Conservation (phyloP, 78 protist genomes). For the Guillardia theta region DNA sequence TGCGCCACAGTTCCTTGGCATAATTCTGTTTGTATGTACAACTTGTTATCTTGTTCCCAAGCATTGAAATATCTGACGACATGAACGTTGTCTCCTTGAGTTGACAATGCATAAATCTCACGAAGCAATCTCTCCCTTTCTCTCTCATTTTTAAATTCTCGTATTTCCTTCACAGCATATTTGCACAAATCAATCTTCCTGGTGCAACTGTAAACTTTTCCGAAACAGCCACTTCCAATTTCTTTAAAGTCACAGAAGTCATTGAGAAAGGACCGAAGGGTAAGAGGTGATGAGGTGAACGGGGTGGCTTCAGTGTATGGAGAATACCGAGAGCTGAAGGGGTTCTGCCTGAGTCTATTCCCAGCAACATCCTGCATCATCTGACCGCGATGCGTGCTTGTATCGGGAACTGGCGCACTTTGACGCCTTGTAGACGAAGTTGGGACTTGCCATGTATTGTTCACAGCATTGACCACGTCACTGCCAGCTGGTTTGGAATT, state of each 20-base stretch:
- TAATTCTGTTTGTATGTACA: background rate
- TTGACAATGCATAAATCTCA: background rate
- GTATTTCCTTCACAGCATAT: conserved; percentile 12
- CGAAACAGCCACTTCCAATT: background rate
- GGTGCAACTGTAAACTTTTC: background rate
- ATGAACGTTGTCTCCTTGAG: conserved; percentile 37
- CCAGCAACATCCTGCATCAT: background rate
- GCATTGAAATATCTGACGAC: background rate
- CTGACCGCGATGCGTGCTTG: background rate
- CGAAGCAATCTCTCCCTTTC: conserved; percentile 26
- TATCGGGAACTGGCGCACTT: background rate
- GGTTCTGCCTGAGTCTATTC: background rate
- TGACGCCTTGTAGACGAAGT: background rate
- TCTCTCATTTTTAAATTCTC: background rate
- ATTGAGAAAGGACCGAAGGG: background rate
- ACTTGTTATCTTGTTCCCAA: conserved; percentile 4
- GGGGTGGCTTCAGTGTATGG: background rate
- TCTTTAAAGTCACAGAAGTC: background rate
- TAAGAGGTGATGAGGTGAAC: background rate
- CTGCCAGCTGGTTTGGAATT: background rate
- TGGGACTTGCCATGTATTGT: background rate
- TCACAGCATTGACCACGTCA: background rate
- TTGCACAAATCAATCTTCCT: background rate
- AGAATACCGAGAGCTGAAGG: background rate
- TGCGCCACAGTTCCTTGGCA: background rate